A percentile compares a stretch with the other conserved stretches of the same genome.
Conservation (phyloP, 1,139 yeast species). For the Arxiozyma slooffiae region DNA sequence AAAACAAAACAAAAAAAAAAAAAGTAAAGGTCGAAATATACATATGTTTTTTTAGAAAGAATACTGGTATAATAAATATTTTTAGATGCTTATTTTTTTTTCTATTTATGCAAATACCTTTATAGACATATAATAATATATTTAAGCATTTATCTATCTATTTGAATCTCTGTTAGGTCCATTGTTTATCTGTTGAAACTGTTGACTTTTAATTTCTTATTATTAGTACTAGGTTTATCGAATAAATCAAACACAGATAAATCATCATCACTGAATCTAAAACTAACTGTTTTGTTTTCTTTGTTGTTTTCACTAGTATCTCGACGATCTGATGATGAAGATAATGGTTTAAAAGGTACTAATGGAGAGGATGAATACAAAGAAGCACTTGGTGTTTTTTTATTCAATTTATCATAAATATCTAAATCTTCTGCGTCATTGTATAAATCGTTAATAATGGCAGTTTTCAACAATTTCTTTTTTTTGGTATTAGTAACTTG, state of each 20-base stretch:
- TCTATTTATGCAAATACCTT: not conserved
- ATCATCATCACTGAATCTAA: conserved; percentile 24
- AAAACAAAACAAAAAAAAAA: no score
- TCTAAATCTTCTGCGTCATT: conserved; percentile 21
- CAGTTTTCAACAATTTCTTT: conserved; percentile 22
- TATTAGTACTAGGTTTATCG: conserved; percentile 8
- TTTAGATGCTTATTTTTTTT: not conserved
- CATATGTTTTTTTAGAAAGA: not conserved
- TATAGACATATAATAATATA: not conserved
- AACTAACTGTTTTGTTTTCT: conserved; percentile 8
- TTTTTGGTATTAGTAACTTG: conserved; percentile 7
- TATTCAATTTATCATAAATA: conserved; percentile 5
- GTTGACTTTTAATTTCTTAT: not conserved
- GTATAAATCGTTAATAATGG: conserved; percentile 24
- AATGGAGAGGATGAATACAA: conserved; percentile 4
- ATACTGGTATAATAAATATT: not conserved
- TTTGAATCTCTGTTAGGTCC: not conserved
- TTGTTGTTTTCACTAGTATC: not conserved
- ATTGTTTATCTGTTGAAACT: no score
- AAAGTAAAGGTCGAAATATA: not conserved
- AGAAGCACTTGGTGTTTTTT: conserved; percentile 1
- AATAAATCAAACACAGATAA: conserved; percentile 27
- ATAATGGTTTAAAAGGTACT: not conserved
- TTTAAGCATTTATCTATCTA: not conserved
- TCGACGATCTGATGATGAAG: conserved; percentile 1